These are phyloP conservation scores for Diaporthe australafricana DNA, from an alignment of 2,329 filamentous ascomycete species.

Conservation along the genomic window DNA sequence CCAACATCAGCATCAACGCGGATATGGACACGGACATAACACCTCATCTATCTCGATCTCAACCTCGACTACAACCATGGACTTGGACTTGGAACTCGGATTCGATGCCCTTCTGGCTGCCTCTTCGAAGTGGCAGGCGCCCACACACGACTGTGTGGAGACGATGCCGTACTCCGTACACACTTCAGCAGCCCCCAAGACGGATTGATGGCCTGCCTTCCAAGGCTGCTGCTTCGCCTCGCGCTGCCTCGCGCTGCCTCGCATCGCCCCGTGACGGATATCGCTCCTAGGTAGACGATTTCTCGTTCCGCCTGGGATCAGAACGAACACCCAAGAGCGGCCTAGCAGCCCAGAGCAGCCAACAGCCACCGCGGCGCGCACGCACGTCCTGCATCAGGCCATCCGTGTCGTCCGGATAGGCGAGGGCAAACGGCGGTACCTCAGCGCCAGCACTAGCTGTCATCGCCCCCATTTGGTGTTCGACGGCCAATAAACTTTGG, in stretches of 20 bases:
- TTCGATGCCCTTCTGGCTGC: background rate
- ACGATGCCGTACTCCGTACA: too few relatives aligned
- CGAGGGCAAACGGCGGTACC: background rate
- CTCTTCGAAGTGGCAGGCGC: background rate
- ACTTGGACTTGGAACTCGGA: too few relatives aligned
- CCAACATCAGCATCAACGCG: background rate
- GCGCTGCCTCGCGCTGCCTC: background rate
- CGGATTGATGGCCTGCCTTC: background rate
- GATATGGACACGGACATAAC: background rate
- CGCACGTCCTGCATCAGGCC: background rate
- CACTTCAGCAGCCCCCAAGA: background rate
- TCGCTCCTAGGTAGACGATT: too few relatives aligned
- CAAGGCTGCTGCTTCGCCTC: background rate
- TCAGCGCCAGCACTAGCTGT: background rate
- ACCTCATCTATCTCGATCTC: background rate
- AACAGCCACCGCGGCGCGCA: background rate
- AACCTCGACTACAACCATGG: background rate
- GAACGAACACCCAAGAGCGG: background rate
- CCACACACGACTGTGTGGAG: background rate
- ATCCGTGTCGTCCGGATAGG: background rate
- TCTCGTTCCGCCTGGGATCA: background rate
- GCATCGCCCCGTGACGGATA: background rate
- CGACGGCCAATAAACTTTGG: background rate
- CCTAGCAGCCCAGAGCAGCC: conserved; percentile 12
- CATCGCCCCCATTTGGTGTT: background rate